Evolutionary conservation across 2,329 filamentous ascomycete genomes (phyloP), one percentile per base, ranked within the genome.

Genomic region (Xylariaceae sp.): DNA sequence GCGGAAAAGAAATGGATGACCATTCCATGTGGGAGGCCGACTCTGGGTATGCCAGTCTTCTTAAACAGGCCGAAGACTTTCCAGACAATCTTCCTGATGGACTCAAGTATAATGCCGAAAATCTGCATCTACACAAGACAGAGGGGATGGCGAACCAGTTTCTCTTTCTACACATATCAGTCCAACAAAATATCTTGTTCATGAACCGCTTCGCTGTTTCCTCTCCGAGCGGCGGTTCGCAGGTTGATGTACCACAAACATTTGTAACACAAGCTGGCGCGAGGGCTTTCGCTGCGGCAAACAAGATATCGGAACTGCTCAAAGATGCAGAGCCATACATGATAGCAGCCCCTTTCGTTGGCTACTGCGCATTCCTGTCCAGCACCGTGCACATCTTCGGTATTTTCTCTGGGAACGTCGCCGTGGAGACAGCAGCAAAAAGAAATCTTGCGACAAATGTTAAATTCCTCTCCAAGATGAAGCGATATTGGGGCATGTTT

Each of bases 401-500:
- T 5, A 92, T 96, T 3, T 96, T 96, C 71, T 95, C 92, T 3
- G 91, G 91, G 61, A 93, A 96, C 63, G 78, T 87, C 12, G 78
- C 85, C 9, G 82, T 96, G 46, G 91, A 96, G 71, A 82, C 84
- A 11, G 84, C 85, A 7, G 92, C 91, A 7, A 96, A 96, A 75
- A 86, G 87, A 63, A 93, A 96, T 68, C 79, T 97, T 14, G 87
- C 90, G 1, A 90, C 88, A 63, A 98, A 96, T 64, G 89, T 98
- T 67, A 91, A 89, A 69, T 98, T 95, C 67, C 77, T 99, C 40
- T 89, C 89, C 52, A 95, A 91, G 74, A 96, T 98, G 91, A 97
- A 96, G 79, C 91, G 91, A 58, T 93, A 95, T 69, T 99, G 95
- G 95, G 95, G 94, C 58, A 96, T 97, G 89, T 97, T 98, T 71